These are phyloP conservation scores for Austroboletus niveus DNA, from an alignment of 1,284 basidiomycete species.

Conservation along the genomic window DNA sequence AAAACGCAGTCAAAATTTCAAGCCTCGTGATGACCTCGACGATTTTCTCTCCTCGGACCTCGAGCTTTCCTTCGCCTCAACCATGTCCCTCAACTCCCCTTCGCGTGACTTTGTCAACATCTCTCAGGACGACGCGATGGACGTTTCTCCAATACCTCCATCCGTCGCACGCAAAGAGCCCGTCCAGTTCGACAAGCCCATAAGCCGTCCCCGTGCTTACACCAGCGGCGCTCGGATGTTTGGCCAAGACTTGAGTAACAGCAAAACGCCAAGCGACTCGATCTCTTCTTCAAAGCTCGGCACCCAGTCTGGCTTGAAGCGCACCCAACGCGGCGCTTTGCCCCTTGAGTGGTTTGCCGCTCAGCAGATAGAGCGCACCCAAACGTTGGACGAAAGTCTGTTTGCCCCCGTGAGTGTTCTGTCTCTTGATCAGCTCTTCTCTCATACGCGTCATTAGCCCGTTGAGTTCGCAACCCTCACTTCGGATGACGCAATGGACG, in stretches of 20 bases:
- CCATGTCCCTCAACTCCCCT: conserved; percentile 73
- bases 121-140: conserved; percentile 64
- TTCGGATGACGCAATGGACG: conserved; percentile 71
- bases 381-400: conserved; percentile 28
- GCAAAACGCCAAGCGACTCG: conserved; percentile 18
- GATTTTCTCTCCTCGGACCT: conserved; percentile 70
- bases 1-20: conserved; percentile 44
- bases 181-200: conserved; percentile 28
- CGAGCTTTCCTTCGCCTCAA: conserved; percentile 77
- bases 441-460: conserved; percentile 31
- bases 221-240: conserved; percentile 65
- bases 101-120: conserved; percentile 45
- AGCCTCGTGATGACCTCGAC: conserved; percentile 52
- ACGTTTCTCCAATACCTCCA: conserved; percentile 68
- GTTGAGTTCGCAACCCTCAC: conserved; percentile 38
- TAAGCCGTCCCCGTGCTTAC: conserved; percentile 53
- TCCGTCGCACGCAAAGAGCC: conserved; percentile 31
- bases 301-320: conserved; percentile 46
- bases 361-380: conserved; percentile 17
- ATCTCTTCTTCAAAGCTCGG: conserved; percentile 35
- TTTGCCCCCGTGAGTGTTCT: conserved; percentile 33
- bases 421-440: conserved; percentile 1
- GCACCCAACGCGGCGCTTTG: conserved; percentile 55
- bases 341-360: conserved; percentile 60
- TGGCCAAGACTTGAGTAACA: conserved; percentile 68